These are phyloP conservation scores for Mycosphaerella sp. DNA, from an alignment of 2,329 filamentous ascomycete genomes.

Conservation along the genomic window DNA sequence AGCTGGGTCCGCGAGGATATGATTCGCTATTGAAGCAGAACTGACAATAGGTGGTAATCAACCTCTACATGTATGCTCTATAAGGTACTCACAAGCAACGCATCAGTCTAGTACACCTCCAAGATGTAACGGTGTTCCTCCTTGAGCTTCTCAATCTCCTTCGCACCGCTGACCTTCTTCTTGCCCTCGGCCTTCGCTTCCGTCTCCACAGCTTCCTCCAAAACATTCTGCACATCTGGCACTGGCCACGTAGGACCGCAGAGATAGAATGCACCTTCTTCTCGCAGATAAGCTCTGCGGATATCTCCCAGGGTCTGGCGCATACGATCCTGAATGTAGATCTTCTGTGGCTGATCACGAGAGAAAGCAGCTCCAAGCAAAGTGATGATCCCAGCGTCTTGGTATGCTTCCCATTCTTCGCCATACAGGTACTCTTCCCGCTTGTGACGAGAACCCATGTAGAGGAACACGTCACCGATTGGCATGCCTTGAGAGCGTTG, in stretches of 20 bases:
- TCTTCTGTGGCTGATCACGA: conserved; percentile 94
- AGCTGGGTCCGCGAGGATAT: background rate
- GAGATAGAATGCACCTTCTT: conserved; percentile 91
- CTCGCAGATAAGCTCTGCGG: conserved; percentile 73
- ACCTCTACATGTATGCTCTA: background rate
- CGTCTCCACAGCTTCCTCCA: conserved; percentile 81
- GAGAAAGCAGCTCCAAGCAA: conserved; percentile 90
- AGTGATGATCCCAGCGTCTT: conserved; percentile 91
- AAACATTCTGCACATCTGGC: conserved; percentile 86
- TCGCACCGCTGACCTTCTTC: conserved; percentile 34
- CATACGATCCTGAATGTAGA: conserved; percentile 99
- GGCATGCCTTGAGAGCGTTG: conserved; percentile 96
- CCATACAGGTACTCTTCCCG: conserved; percentile 98
- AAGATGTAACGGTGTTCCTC: conserved; percentile 90
- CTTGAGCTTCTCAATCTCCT: conserved; percentile 96
- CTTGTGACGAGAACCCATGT: conserved; percentile 95
- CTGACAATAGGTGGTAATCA: background rate
- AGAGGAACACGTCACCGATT: conserved; percentile 86
- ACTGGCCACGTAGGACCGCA: conserved; percentile 98
- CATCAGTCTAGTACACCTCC: conserved; percentile 68
- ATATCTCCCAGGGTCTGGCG: conserved; percentile 77
- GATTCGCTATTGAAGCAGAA: background rate
- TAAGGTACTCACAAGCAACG: background rate
- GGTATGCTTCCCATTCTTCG: conserved; percentile 98
- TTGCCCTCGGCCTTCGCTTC: conserved; percentile 56